Base-by-base conservation (phyloP, 345 rosid genomes). In the Clausena lansium region DNA sequence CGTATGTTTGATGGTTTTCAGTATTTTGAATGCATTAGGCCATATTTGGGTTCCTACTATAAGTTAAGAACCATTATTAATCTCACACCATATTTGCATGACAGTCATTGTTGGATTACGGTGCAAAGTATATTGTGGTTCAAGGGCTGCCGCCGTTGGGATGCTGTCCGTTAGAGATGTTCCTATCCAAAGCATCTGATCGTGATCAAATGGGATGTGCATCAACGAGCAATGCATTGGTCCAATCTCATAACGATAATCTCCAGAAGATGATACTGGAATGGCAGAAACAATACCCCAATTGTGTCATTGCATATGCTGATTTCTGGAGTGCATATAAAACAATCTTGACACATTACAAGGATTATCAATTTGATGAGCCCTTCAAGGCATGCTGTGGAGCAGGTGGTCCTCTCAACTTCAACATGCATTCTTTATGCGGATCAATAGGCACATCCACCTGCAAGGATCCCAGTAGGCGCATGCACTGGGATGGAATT, bases 61-160 rank as follows among this genome's bases (percentile, higher is more conserved):
- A 14, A 45, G 50, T 45, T 11, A 45, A 41, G 47, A 41, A 41
- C 47, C 47, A 10, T 41, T 41, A 59, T 28, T 74, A 11, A 74
- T 19, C 27, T 36, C 28, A 36, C 17, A 6, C 9, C 36, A 9
- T 71, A 45, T 57, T n/a, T 54, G n/a, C 32, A 30, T 68, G 30
- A 24, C 84, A 88, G 87, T n/a, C 79, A 41, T 47, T 85, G 61
- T 47, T 82, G 24, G 86, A 76, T n/a, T 76, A 36, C 6, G 91
- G 89, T 4, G 91, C 86, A 33, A 85, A 66, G 79, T 83, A 70
- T 78, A 4, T 86, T 3, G 85, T 89, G 20, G 84, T 85, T 68
- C 84, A 85, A 71, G 92, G 92, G 24, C 78, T 87, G 39, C 88
- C 87, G n/a, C 85, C 88, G 1, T 28, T 70, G 17, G 88, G 89